These are phyloP conservation scores for Penicillium olsonii DNA, from an alignment of 2,329 filamentous ascomycete species.

Conservation along the genomic window DNA sequence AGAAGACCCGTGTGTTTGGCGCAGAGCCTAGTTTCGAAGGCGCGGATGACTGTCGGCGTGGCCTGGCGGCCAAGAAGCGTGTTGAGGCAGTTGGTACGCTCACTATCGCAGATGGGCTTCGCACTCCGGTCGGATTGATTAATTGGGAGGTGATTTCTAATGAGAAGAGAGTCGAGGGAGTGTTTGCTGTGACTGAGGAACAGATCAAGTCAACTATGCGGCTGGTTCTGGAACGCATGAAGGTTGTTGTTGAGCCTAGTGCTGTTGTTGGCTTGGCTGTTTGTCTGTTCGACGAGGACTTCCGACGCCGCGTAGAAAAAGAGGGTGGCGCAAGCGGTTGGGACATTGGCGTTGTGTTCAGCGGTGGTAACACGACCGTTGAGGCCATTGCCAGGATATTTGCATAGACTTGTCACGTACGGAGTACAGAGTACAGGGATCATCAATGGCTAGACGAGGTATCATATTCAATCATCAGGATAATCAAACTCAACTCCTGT, in stretches of 20 bases:
- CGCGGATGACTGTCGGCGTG: conserved; percentile 77
- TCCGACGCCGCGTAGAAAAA: conserved; percentile 62
- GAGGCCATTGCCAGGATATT: conserved; percentile 62
- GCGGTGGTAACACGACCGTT: conserved; percentile 66
- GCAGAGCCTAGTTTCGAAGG: conserved; percentile 82
- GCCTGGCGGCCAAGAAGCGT: conserved; percentile 64
- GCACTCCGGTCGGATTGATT: conserved; percentile 74
- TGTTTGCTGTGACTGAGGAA: conserved; percentile 76
- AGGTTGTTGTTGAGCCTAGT: conserved; percentile 87
- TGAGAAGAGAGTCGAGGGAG: conserved; percentile 65
- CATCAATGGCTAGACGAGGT: background rate
- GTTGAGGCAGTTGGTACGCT: conserved; percentile 70
- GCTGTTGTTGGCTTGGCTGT: conserved; percentile 82
- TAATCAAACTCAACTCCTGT: conserved; percentile 27
- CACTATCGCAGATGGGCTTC: conserved; percentile 85
- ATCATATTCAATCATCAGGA: conserved; percentile 5
- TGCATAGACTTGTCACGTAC: conserved; percentile 14
- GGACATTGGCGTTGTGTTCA: conserved; percentile 65
- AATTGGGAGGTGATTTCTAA: conserved; percentile 80
- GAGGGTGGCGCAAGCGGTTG: conserved; percentile 74
- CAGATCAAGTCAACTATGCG: conserved; percentile 77
- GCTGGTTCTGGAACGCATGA: conserved; percentile 82
- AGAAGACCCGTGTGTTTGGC: conserved; percentile 76
- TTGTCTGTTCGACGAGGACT: conserved; percentile 82
- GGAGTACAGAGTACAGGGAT: too few species aligned